Percentiles rank a stretch among this genome's conserved stretches.
Evolutionary conservation across 768 basidiomycete species (phyloP).

Genomic region (Mycena pura): DNA sequence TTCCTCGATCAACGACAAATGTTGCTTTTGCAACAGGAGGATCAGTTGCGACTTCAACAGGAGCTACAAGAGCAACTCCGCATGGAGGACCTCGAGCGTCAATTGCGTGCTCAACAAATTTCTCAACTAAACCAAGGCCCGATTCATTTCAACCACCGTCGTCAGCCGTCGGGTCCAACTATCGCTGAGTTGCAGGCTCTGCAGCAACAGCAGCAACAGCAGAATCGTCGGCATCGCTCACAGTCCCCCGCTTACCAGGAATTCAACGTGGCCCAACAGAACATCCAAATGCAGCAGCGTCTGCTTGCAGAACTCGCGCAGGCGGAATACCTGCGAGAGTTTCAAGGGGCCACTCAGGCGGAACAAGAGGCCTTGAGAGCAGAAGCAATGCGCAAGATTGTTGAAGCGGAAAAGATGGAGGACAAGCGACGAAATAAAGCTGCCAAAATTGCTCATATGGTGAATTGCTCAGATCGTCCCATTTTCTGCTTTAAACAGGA

Average conservation of each 20-base stretch:
- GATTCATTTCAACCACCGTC: constrained; percentile 44
- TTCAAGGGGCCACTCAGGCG: constrained; percentile 63
- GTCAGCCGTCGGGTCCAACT: constrained; percentile 52
- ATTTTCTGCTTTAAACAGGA: constrained; percentile 9
- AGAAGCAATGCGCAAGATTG: constrained; percentile 88
- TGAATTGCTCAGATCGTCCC: constrained; percentile 36
- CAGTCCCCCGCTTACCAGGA: constrained; percentile 59
- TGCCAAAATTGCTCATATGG: constrained; percentile 90
- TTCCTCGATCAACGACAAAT: constrained; percentile 80
- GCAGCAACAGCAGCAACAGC: constrained; percentile 58
- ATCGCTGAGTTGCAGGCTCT: constrained; percentile 55
- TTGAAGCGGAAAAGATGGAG: constrained; percentile 90
- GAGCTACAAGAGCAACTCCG: constrained; percentile 71
- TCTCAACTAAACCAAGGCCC: constrained; percentile 53
- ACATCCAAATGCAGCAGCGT: constrained; percentile 75
- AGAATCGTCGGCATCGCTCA: constrained; percentile 57
- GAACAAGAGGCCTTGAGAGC: constrained; percentile 75
- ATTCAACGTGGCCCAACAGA: constrained; percentile 62
- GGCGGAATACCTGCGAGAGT: constrained; percentile 67
- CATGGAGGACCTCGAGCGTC: constrained; percentile 71
- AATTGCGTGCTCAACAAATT: constrained; percentile 61
- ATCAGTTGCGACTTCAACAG: constrained; percentile 61
- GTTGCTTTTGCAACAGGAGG: constrained; percentile 64
- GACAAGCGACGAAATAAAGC: constrained; percentile 82
- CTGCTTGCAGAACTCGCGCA: constrained; percentile 80